Evolutionary conservation across 1,284 basidiomycete genomes (phyloP).

Genomic region (Cutaneotrichosporon dermatis): DNA sequence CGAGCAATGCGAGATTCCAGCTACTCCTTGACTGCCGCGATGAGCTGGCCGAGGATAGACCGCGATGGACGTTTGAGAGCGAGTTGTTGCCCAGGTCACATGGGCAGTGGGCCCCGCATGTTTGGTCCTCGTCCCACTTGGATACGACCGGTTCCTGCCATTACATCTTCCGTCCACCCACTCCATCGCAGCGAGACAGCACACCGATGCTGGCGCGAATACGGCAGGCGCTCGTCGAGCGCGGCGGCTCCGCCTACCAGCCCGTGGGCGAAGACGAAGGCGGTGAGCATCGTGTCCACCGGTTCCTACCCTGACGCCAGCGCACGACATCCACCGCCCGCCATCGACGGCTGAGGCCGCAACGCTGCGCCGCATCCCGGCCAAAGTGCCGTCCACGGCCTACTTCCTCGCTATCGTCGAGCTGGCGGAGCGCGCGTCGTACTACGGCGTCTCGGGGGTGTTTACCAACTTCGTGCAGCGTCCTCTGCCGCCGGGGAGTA

Average conservation of each 20-base stretch:
- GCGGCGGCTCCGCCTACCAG: neutral
- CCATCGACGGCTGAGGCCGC: slow-evolving; percentile 1
- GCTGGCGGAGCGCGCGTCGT: slow-evolving; percentile 41
- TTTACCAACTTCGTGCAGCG: slow-evolving; percentile 30
- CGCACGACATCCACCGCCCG: neutral
- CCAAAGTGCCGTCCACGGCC: slow-evolving; percentile 15
- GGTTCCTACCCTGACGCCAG: neutral
- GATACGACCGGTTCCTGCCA: neutral
- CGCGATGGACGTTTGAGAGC: neutral
- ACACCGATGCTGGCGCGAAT: neutral
- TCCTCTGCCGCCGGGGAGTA: slow-evolving; percentile 59
- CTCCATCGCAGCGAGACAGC: neutral
- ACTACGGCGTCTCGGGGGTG: slow-evolving; percentile 15
- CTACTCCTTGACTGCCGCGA: no score
- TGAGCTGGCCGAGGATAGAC: no score
- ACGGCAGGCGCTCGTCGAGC: neutral
- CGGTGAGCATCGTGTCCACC: neutral
- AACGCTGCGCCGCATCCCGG: slow-evolving; percentile 18
- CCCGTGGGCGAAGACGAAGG: neutral
- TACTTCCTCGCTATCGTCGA: slow-evolving; percentile 31
- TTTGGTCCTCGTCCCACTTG: neutral
- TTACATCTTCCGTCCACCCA: neutral
- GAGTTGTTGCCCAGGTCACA: no score
- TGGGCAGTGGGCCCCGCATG: neutral
- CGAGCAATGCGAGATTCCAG: no score